phyloP scores from a whole-genome alignment of 805 yeast species.

The Starmerella asiatica region DNA sequence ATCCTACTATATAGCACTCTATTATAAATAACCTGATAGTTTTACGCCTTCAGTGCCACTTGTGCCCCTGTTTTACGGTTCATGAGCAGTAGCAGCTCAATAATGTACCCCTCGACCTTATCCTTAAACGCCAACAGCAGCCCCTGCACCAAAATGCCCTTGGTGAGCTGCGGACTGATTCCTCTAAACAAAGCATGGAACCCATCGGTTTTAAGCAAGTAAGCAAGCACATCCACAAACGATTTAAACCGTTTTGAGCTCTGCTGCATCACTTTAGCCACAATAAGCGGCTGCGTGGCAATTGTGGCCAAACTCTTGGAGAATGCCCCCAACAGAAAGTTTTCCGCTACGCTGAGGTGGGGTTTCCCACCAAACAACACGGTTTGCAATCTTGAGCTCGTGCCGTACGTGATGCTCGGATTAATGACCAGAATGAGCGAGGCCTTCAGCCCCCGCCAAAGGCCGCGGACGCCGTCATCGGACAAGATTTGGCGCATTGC shows the following conservation, averaged over 20 bases:
- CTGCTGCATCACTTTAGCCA: constrained; percentile 72
- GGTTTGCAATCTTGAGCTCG: constrained; percentile 54
- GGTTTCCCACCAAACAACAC: constrained; percentile 32
- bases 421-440: constrained; percentile 63
- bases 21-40: too few species aligned
- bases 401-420: constrained; percentile 78
- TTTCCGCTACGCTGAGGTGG: constrained; percentile 45
- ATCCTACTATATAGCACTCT: too few species aligned
- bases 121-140: constrained; percentile 70
- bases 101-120: constrained; percentile 33
- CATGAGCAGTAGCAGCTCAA: constrained; percentile 15
- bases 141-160: constrained; percentile 78
- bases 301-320: constrained; percentile 71
- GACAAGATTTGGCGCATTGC: constrained; percentile 40
- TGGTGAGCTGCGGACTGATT: constrained; percentile 59
- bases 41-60: neutral
- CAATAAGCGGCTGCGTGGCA: constrained; percentile 71
- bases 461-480: constrained; percentile 55
- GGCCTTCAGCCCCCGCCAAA: constrained; percentile 78
- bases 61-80: neutral
- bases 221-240: constrained; percentile 50
- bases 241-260: constrained; percentile 32
- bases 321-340: constrained; percentile 61
- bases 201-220: constrained; percentile 54
- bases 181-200: constrained; percentile 62